These are phyloP conservation scores for Pelargonium citronellum DNA, from an alignment of 441 rosid species.

Conservation along the genomic window DNA sequence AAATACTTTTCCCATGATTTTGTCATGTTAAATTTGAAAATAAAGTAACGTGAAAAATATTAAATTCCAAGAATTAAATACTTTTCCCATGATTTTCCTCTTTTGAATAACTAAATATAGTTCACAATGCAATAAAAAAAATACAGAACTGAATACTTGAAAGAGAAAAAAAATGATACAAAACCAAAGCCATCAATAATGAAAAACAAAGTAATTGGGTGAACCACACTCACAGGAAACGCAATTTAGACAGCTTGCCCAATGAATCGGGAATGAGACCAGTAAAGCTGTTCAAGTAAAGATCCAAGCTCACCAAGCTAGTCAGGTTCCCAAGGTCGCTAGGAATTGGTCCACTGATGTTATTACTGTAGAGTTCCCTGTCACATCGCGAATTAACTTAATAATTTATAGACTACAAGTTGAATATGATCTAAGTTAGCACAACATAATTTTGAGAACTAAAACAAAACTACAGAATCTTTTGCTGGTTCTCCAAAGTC, in stretches of 20 bases:
- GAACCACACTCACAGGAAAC: slow-evolving; percentile 70
- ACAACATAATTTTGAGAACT: not conserved
- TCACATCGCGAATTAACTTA: slow-evolving; percentile 6
- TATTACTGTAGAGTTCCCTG: slow-evolving; percentile 92
- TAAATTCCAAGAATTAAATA: not conserved
- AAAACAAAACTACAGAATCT: not conserved
- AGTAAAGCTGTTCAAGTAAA: slow-evolving; percentile 78
- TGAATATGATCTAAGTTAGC: not conserved
- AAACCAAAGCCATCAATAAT: not conserved
- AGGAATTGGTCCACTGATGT: slow-evolving; percentile 79
- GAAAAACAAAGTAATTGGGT: slow-evolving; percentile 10
- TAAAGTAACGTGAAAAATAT: not conserved
- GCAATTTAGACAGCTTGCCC: slow-evolving; percentile 71
- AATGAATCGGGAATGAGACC: slow-evolving; percentile 84
- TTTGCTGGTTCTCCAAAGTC: not conserved
- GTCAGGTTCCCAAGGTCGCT: slow-evolving; percentile 87
- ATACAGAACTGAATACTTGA: not conserved
- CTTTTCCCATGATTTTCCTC: not conserved
- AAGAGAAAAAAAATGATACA: not conserved
- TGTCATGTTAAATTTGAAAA: not conserved
- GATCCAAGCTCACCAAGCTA: slow-evolving; percentile 97
- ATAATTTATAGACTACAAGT: not conserved
- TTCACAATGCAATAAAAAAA: not conserved
- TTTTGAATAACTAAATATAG: not conserved
- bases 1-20: not conserved